phyloP scores from a whole-genome alignment of 768 basidiomycete genomes.

The Termitomyces sp. region DNA sequence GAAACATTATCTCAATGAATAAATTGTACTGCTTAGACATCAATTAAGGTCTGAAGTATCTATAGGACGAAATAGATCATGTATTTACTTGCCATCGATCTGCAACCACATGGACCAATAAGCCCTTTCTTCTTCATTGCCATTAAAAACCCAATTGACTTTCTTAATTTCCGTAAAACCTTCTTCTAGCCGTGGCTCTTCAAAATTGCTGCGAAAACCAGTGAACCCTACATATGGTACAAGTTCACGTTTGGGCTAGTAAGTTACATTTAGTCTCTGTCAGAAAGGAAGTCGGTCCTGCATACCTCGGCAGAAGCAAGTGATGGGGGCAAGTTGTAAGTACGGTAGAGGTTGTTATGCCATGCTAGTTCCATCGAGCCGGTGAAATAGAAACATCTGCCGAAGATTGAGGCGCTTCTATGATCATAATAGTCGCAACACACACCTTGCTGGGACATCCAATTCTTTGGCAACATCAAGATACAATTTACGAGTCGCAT shows the following conservation, averaged over 20 bases:
- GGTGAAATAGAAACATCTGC: constrained; percentile 72
- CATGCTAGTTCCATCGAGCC: constrained; percentile 79
- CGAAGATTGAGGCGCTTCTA: not conserved
- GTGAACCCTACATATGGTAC: constrained; percentile 61
- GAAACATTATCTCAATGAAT: constrained; percentile 53
- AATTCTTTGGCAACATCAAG: constrained; percentile 60
- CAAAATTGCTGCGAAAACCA: constrained; percentile 55
- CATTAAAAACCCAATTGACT: constrained; percentile 81
- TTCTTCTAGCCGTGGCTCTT: constrained; percentile 65
- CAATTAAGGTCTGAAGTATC: not conserved
- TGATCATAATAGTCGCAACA: not conserved
- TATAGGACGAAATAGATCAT: not conserved
- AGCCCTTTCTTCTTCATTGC: constrained; percentile 63
- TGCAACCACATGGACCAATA: constrained; percentile 88
- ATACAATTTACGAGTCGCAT: constrained; percentile 65
- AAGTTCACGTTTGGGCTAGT: constrained; percentile 45
- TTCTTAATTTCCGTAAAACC: constrained; percentile 75
- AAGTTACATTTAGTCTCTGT: not conserved
- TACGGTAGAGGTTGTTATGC: constrained; percentile 93
- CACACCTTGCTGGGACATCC: constrained; percentile 55
- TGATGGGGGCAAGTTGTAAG: constrained; percentile 55
- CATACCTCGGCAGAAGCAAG: constrained; percentile 40
- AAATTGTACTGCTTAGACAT: not conserved
- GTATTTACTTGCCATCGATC: constrained; percentile 59
- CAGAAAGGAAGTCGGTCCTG: not conserved